phyloP scores from a whole-genome alignment of 495 filamentous ascomycete genomes.

The Alectoria sarmentosa region DNA sequence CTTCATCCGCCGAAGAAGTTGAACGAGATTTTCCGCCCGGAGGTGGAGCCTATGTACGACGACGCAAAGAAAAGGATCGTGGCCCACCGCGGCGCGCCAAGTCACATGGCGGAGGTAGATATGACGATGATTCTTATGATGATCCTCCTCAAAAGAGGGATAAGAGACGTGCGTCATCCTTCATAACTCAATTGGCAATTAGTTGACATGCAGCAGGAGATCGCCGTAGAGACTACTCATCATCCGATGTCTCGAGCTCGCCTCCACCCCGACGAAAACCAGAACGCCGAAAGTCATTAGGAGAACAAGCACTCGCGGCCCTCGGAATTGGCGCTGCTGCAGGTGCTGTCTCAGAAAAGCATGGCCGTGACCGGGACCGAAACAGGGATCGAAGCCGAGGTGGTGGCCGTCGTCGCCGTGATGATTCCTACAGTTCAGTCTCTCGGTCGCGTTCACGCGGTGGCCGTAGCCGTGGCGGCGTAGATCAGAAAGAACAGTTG shows the following conservation, averaged over 20 bases:
- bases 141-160: constrained; percentile 47
- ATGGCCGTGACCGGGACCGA: constrained; percentile 27
- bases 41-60: constrained; percentile 39
- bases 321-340: constrained; percentile 60
- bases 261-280: constrained; percentile 36
- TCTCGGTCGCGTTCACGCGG: constrained; percentile 45
- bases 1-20: constrained; percentile 60
- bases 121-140: constrained; percentile 49
- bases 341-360: constrained; percentile 31
- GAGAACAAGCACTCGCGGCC: constrained; percentile 61
- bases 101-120: constrained; percentile 39
- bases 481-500: constrained; percentile 48
- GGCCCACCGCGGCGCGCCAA: constrained; percentile 40
- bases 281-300: constrained; percentile 58
- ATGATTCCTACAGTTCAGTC: constrained; percentile 47
- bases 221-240: constrained; percentile 35
- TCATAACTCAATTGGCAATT: neutral
- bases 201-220: constrained; percentile 28
- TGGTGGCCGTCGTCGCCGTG: constrained; percentile 44
- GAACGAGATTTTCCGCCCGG: constrained; percentile 58
- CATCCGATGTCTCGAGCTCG: constrained; percentile 36
- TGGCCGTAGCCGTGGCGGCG: constrained; percentile 32
- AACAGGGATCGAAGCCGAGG: constrained; percentile 31
- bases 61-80: constrained; percentile 36
- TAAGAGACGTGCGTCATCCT: constrained; percentile 33